Evolutionary conservation across 768 basidiomycete genomes (phyloP), one percentile per base, ranked within the genome.

Genomic region (Termitomyces sp.): DNA sequence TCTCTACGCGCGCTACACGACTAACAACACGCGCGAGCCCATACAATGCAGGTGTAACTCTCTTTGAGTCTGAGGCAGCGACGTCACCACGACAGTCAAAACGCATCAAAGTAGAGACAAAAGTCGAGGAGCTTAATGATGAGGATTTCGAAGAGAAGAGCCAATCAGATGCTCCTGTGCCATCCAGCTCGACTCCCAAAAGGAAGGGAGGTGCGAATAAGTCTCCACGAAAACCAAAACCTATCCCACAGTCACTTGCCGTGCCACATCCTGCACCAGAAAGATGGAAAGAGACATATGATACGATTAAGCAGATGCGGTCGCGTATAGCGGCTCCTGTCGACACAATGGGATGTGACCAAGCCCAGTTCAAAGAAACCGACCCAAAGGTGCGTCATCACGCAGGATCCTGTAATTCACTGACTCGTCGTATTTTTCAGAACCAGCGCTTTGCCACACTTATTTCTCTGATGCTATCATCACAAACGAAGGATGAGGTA

Each of bases 401-500:
- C 41, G 7, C 44, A 50, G 22, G 29, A 22, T 35, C 31, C 40
- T 23, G 10, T 27, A 31, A 38, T 25, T 13, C 48, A 12, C n/a
- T 38, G 10, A 39, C 36, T 55, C 53, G 51, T 33, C 50, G 36
- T 35, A 23, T 20, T 40, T 46, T 15, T 7, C 65, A 95, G 92
- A 92, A 85, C 53, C 79, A 82, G 47, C 86, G 95, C 2, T 89
- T 92, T 56, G 79, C 90, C 9, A 91, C 88, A 4, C 83, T 99
- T 20, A 82, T 99, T 7, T 92, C 94, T 3, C 77, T 99, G 42
- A 97, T 98, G 93, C 80, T 98, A 2, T 94, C 91, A 10, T 93
- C 93, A 2, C 96, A 98, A 67, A 98, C 96, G 4, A 98, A 95
- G 63, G 94, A 96, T 65, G 85, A 91, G 62, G 87, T 94, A 16